Base-by-base conservation (phyloP, 2,329 filamentous ascomycete species). In the Aureobasidium musti region DNA sequence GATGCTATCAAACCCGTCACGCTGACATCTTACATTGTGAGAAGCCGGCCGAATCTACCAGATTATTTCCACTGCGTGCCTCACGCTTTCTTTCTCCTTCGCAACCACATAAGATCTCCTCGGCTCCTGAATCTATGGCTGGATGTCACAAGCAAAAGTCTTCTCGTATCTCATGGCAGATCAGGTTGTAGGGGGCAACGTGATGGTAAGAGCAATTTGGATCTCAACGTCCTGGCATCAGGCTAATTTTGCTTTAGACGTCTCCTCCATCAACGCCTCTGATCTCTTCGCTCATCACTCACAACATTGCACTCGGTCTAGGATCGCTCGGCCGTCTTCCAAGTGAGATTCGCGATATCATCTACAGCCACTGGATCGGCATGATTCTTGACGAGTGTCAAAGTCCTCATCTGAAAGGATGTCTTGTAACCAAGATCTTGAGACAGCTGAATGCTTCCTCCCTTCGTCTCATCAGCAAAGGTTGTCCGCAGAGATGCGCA, bases 261-360 rank as follows among this genome's bases (percentile, higher is more conserved):
- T 45, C 41, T 5, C 8, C 19, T 11, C 8, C n/a, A 10, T 45
- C 41, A 11, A 4, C 41, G 21, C 8, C 41, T 10, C n/a, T 21
- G 1, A 7, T 1, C 3, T 11, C n/a, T 21, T 11, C n/a, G 2
- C 6, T 8, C 6, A 23, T n/a, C 5, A 2, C n/a, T n/a, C 1
- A 21, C 5, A 45, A 19, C 6, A 21, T 8, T 21, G 3, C 41
- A 21, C 2, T 11, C 4, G n/a, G 41, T 4, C 41, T 45, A 3
- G 41, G 41, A 21, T 45, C 7, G 2, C n/a, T 21, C n/a, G 41
- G 6, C 2, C 8, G 41, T 45, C 41, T 45, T 11, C n/a, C 41
- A 45, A 2, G n/a, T n/a, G 41, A 45, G 11, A 3, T 45, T 4
- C 19, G 41, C 41, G 11, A 45, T 8, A 45, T 21, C 6, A 23